phyloP scores from a whole-genome alignment of 2,329 filamentous ascomycete species.

The Fusarium gaditjirri region DNA sequence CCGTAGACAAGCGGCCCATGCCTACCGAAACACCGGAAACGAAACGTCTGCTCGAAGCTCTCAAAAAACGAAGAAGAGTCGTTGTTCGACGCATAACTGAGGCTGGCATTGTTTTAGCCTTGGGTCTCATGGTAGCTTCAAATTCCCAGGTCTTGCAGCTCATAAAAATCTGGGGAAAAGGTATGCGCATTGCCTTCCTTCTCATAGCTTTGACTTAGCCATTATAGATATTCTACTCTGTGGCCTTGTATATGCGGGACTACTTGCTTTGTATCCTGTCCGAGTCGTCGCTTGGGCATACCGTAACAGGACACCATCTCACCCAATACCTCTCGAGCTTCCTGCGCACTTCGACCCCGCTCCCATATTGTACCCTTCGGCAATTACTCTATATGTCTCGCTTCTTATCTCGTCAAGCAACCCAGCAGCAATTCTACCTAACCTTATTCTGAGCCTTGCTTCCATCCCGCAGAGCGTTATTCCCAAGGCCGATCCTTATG shows the following conservation, averaged over 20 bases:
- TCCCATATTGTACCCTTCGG: constrained; percentile 85
- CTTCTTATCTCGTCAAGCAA: constrained; percentile 75
- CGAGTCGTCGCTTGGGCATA: constrained; percentile 64
- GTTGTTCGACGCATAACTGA: constrained; percentile 64
- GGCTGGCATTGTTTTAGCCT: constrained; percentile 59
- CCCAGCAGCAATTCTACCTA: constrained; percentile 74
- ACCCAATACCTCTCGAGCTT: constrained; percentile 60
- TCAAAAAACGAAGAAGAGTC: constrained; percentile 61
- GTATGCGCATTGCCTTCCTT: constrained; percentile 49
- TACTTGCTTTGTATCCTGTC: constrained; percentile 68
- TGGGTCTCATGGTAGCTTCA: constrained; percentile 60
- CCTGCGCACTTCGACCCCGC: constrained; percentile 89
- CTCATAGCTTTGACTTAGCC: neutral
- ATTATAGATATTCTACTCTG: constrained; percentile 57
- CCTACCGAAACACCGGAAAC: constrained; percentile 30
- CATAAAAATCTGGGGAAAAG: constrained; percentile 59
- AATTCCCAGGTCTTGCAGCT: constrained; percentile 60
- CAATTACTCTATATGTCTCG: constrained; percentile 80
- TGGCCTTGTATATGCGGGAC: constrained; percentile 49
- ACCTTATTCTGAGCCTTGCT: constrained; percentile 82
- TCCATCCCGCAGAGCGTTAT: constrained; percentile 79
- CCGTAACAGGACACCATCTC: constrained; percentile 52
- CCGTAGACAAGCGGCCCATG: constrained; percentile 31
- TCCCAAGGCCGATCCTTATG: constrained; percentile 67
- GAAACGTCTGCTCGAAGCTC: constrained; percentile 37